phyloP scores from a whole-genome alignment of 805 yeast species.

The Wickerhamomyces queroliae region DNA sequence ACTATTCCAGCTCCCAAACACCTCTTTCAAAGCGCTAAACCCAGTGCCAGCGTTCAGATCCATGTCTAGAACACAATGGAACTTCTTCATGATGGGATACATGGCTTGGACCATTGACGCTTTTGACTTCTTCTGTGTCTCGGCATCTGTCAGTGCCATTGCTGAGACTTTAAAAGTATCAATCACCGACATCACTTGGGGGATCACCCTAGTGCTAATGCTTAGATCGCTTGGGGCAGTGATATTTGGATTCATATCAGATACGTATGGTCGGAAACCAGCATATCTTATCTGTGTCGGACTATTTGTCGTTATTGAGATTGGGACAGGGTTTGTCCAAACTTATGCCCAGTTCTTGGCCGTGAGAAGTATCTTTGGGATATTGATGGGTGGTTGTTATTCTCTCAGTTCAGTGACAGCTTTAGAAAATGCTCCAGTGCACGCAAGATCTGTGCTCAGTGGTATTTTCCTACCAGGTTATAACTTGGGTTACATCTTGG shows the following conservation, averaged over 20 bases:
- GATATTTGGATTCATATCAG: constrained; percentile 56
- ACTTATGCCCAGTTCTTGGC: constrained; percentile 55
- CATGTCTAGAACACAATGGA: constrained; percentile 42
- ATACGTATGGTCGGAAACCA: constrained; percentile 62
- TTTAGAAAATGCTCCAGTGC: constrained; percentile 55
- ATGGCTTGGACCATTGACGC: constrained; percentile 71
- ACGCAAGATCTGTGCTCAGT: constrained; percentile 54
- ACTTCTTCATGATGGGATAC: constrained; percentile 52
- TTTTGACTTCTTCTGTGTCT: constrained; percentile 62
- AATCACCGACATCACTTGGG: constrained; percentile 59
- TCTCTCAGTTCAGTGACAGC: constrained; percentile 65
- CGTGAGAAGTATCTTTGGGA: constrained; percentile 59
- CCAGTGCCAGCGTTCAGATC: constrained; percentile 37
- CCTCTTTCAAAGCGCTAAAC: constrained; percentile 25
- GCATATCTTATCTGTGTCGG: constrained; percentile 50
- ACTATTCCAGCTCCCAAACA: constrained; percentile 21
- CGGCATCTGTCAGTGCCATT: constrained; percentile 46
- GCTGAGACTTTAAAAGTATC: constrained; percentile 40
- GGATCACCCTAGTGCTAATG: constrained; percentile 67
- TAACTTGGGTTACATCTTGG: constrained; percentile 62
- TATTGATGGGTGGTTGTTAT: constrained; percentile 68
- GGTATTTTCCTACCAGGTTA: constrained; percentile 56
- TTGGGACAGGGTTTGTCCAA: constrained; percentile 61
- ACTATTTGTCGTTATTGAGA: constrained; percentile 48
- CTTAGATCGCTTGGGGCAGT: constrained; percentile 64